Percentiles rank a stretch among this genome's conserved stretches.
These are phyloP conservation scores for Silene latifolia DNA, from an alignment of 148 eudicot genomes.

Conservation along the genomic window DNA sequence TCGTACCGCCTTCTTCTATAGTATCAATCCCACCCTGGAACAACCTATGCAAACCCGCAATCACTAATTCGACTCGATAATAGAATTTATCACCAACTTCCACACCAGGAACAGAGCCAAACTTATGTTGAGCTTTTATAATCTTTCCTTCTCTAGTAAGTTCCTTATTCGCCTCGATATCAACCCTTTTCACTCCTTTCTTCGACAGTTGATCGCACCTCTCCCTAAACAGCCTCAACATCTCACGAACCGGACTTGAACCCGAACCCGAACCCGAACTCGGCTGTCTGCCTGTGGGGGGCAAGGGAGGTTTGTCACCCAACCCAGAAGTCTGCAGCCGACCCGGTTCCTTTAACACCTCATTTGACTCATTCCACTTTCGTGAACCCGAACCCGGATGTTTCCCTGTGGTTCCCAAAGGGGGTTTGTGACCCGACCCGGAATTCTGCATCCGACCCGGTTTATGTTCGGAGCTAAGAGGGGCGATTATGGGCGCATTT, in stretches of 20 bases:
- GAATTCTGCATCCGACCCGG: background rate
- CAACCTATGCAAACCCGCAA: slow-evolving; percentile 49
- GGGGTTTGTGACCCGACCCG: too few relatives aligned
- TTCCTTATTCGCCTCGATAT: slow-evolving; percentile 9
- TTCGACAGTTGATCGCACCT: slow-evolving; percentile 6
- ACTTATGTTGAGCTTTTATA: background rate
- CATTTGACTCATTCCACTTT: too few relatives aligned
- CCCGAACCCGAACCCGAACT: too few relatives aligned
- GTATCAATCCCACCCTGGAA: slow-evolving; percentile 40
- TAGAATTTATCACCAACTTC: slow-evolving; percentile 52
- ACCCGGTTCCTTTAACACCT: too few relatives aligned
- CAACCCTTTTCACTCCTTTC: slow-evolving; percentile 18
- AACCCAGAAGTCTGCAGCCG: background rate
- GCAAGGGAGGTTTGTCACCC: too few relatives aligned
- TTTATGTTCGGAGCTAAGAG: too few relatives aligned
- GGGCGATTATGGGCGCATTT: background rate
- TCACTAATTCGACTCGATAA: slow-evolving; percentile 39
- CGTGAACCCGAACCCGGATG: too few relatives aligned
- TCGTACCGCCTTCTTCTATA: slow-evolving; percentile 24
- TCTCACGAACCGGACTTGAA: too few relatives aligned
- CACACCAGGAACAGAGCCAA: slow-evolving; percentile 39
- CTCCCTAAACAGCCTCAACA: slow-evolving; percentile 8
- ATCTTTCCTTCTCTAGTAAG: slow-evolving; percentile 8
- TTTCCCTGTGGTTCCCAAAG: too few relatives aligned
- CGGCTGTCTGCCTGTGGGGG: too few relatives aligned